These are phyloP conservation scores for Carex arenaria DNA, from an alignment of 202 grass and related monocot genomes.

Conservation along the genomic window DNA sequence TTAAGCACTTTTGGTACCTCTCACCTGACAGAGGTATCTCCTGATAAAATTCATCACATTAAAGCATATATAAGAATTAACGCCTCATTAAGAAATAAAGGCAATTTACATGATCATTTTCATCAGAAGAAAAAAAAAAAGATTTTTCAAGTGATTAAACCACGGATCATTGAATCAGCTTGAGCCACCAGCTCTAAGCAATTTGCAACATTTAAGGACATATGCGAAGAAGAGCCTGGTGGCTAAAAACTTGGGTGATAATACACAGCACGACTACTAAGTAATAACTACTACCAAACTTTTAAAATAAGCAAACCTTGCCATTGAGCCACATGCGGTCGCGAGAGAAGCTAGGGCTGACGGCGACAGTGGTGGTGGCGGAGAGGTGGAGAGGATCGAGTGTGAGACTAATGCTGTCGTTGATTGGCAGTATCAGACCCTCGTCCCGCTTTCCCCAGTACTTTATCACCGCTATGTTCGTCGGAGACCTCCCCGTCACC, in stretches of 20 bases:
- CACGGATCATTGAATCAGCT: background rate
- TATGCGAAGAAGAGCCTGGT: background rate
- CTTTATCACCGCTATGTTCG: slow-evolving; percentile 98
- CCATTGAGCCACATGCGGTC: slow-evolving; percentile 62
- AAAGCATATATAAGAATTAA: slow-evolving; percentile 2
- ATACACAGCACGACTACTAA: background rate
- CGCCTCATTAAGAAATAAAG: background rate
- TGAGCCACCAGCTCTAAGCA: background rate
- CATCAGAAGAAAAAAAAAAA: background rate
- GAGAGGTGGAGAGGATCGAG: slow-evolving; percentile 94
- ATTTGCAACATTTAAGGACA: background rate
- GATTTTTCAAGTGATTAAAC: background rate
- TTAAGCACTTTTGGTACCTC: slow-evolving; percentile 84
- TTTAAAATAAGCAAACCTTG: slow-evolving; percentile 17
- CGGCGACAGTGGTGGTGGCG: slow-evolving; percentile 87
- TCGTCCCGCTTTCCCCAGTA: slow-evolving; percentile 99
- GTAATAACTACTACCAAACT: background rate
- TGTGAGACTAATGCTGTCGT: slow-evolving; percentile 94
- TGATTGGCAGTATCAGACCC: slow-evolving; percentile 82
- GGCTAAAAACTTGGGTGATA: background rate
- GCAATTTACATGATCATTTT: background rate
- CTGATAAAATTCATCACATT: slow-evolving; percentile 41
- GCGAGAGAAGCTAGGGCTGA: slow-evolving; percentile 70
- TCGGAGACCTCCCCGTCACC: slow-evolving; percentile 86
- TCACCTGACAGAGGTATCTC: slow-evolving; percentile 64